phyloP scores from a whole-genome alignment of 225 moss, liverwort and hornwort genomes.

The Bryoerythrophyllum caledonicum region DNA sequence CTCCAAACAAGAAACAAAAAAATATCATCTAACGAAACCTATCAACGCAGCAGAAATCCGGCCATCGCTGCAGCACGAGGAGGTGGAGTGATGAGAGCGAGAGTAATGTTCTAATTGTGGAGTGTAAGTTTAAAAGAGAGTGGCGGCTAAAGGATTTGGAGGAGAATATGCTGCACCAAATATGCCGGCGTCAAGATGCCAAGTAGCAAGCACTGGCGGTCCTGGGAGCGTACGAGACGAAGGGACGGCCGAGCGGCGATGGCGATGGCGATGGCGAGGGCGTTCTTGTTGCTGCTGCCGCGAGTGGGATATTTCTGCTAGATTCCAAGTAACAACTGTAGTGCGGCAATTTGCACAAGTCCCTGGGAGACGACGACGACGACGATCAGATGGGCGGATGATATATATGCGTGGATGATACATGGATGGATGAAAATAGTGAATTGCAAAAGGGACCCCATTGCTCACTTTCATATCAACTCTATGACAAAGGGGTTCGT shows the following conservation, averaged over 20 bases:
- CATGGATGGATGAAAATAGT: no score
- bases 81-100: not conserved
- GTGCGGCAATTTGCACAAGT: not conserved
- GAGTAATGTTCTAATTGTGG: not conserved
- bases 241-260: conserved; percentile 15
- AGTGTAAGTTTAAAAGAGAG: not conserved
- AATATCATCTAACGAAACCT: not conserved
- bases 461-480: no score
- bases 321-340: conserved; percentile 12
- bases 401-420: no score
- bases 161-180: conserved; percentile 21
- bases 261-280: not conserved
- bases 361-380: no score
- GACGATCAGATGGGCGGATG: no score
- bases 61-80: no score
- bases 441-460: no score
- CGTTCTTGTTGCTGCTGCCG: not conserved
- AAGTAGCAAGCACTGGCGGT: conserved; percentile 2
- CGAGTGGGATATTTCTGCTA: conserved; percentile 21
- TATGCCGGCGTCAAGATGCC: conserved; percentile 28
- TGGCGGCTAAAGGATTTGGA: not conserved
- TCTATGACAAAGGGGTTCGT: no score
- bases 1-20: no score
- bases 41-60: no score
- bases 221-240: not conserved